Conservation (phyloP, 257 asterid species). For the Sherardia arvensis region DNA sequence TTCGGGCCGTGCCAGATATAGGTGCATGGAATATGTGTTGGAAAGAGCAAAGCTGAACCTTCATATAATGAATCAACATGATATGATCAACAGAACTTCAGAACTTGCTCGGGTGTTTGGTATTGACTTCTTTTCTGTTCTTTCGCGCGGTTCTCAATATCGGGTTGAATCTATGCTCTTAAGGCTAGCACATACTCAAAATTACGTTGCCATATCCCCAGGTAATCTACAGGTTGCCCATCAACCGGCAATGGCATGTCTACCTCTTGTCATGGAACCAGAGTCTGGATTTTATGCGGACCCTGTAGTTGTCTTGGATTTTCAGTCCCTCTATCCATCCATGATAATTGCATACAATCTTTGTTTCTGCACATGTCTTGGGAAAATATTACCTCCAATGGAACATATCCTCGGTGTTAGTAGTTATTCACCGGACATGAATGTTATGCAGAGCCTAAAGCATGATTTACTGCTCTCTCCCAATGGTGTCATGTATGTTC, state of each 20-base stretch:
- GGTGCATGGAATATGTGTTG: slow-evolving; percentile 56
- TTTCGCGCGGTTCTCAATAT: slow-evolving; percentile 93
- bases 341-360: slow-evolving; percentile 94
- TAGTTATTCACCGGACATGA: slow-evolving; percentile 56
- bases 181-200: slow-evolving; percentile 85
- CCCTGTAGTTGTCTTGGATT: slow-evolving; percentile 89
- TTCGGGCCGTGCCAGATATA: slow-evolving; percentile 68
- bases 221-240: slow-evolving; percentile 83
- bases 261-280: slow-evolving; percentile 99
- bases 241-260: slow-evolving; percentile 98
- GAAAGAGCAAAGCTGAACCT: slow-evolving; percentile 76
- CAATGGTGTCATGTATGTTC: slow-evolving; percentile 81
- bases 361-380: slow-evolving; percentile 90
- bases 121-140: slow-evolving; percentile 88
- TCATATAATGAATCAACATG: slow-evolving; percentile 78
- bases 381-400: slow-evolving; percentile 51
- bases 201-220: slow-evolving; percentile 91
- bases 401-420: slow-evolving; percentile 67
- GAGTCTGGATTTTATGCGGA: slow-evolving; percentile 87
- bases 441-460: slow-evolving; percentile 33
- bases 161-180: slow-evolving; percentile 96
- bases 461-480: slow-evolving; percentile 70
- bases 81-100: slow-evolving; percentile 87
- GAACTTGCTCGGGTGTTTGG: slow-evolving; percentile 99
- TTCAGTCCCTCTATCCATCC: slow-evolving; percentile 96